Percentiles rank a stretch among this genome's conserved stretches.
These are phyloP conservation scores for Phytophthora hibernalis DNA, from an alignment of 352 stramenopile species.

Conservation along the genomic window DNA sequence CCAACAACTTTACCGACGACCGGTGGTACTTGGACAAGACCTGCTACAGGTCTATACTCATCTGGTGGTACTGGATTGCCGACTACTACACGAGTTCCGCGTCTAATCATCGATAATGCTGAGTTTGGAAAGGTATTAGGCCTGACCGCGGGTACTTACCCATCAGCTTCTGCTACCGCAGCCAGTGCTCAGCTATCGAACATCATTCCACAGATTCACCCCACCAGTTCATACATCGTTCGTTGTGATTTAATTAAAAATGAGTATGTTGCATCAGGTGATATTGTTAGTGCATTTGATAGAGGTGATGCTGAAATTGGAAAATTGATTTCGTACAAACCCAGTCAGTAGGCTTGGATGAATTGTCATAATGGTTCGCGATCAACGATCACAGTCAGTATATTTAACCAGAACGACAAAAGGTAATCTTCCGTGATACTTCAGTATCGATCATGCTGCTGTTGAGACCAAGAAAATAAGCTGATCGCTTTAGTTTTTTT, in stretches of 20 bases:
- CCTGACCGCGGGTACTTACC: constrained; percentile 9
- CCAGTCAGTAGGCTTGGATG: constrained; percentile 19
- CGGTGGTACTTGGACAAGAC: constrained; percentile 2
- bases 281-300: too few relatives aligned
- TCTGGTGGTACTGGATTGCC: constrained; percentile 9
- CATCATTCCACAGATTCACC: too few relatives aligned
- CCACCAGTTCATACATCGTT: too few relatives aligned
- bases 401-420: constrained; percentile 7
- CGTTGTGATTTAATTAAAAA: too few relatives aligned
- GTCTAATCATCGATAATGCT: constrained; percentile 21
- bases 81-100: constrained; percentile 4
- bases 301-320: too few relatives aligned
- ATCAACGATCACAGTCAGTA: constrained; percentile 10
- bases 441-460: constrained; percentile 19
- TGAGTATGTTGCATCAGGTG: too few relatives aligned
- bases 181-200: too few relatives aligned
- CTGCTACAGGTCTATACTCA: constrained; percentile 2
- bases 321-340: constrained; percentile 13
- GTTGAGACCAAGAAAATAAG: constrained; percentile 1
- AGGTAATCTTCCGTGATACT: not conserved
- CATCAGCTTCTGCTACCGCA: constrained; percentile 3
- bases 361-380: constrained; percentile 4
- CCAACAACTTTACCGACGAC: not conserved
- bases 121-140: constrained; percentile 16
- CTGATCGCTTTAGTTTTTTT: too few relatives aligned